Percentiles rank a stretch among this genome's conserved stretches.
Evolutionary conservation across 129 eudicot genomes (phyloP).

Genomic region (Lactuca sativa): DNA sequence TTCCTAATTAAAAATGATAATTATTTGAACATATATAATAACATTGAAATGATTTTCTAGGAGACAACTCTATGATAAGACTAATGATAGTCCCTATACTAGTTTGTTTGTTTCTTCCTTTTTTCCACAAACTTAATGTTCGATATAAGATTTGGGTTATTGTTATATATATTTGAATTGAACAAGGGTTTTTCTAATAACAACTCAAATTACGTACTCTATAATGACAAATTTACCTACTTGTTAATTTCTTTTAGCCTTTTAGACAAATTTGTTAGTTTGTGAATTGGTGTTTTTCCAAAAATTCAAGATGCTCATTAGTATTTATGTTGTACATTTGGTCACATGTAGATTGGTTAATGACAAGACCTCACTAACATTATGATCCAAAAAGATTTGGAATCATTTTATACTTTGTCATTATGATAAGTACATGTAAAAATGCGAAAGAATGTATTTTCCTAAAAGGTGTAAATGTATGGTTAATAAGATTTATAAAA

Average conservation of each 20-base stretch:
- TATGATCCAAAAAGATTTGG: neutral
- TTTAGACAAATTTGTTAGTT: neutral
- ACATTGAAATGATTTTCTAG: too few relatives aligned
- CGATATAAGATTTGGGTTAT: too few relatives aligned
- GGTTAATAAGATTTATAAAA: neutral
- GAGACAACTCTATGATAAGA: neutral
- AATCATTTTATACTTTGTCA: neutral
- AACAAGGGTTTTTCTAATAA: too few relatives aligned
- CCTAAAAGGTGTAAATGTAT: neutral
- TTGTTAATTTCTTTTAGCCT: neutral
- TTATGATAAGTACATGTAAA: neutral
- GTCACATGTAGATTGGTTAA: neutral
- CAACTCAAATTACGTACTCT: neutral
- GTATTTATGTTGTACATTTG: neutral
- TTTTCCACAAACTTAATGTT: neutral
- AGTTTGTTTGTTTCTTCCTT: neutral
- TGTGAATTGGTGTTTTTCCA: neutral
- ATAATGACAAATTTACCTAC: neutral
- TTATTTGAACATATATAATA: too few relatives aligned
- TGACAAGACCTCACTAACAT: constrained; percentile 1
- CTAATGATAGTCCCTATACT: neutral
- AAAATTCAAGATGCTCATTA: neutral
- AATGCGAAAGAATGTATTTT: neutral
- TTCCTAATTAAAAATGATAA: too few relatives aligned
- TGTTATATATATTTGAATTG: too few relatives aligned